phyloP scores from a whole-genome alignment of 2,329 filamentous ascomycete genomes.

The Knoxdaviesia capensis region DNA sequence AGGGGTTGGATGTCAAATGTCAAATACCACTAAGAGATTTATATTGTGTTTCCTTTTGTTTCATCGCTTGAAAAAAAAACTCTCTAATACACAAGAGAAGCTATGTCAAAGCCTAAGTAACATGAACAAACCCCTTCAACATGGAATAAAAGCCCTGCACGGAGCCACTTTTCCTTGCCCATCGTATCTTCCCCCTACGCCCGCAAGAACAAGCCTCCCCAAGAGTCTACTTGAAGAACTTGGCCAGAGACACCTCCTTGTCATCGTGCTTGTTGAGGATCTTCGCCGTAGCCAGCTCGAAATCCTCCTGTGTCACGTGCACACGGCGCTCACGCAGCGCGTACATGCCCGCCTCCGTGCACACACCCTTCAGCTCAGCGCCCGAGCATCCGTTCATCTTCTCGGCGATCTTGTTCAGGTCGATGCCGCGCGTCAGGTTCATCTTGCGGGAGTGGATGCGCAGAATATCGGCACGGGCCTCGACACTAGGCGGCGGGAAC shows the following conservation, averaged over 20 bases:
- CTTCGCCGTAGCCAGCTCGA: slow-evolving; percentile 95
- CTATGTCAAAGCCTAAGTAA: too few relatives aligned
- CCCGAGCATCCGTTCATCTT: slow-evolving; percentile 99
- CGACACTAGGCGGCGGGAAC: slow-evolving; percentile 89
- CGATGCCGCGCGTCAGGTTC: slow-evolving; percentile 95
- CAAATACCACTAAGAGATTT: too few relatives aligned
- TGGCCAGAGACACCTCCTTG: slow-evolving; percentile 81
- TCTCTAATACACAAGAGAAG: too few relatives aligned
- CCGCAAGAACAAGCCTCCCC: neutral
- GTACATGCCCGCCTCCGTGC: slow-evolving; percentile 97
- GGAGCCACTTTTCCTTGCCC: too few relatives aligned
- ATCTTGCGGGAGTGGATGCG: slow-evolving; percentile 96
- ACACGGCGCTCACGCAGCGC: slow-evolving; percentile 86
- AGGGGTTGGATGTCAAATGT: too few relatives aligned
- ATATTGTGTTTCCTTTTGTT: too few relatives aligned
- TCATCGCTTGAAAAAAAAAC: too few relatives aligned
- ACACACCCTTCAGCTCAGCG: slow-evolving; percentile 95
- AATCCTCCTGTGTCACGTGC: slow-evolving; percentile 97
- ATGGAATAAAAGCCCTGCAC: too few relatives aligned
- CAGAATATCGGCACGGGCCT: slow-evolving; percentile 91
- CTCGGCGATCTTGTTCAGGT: slow-evolving; percentile 94
- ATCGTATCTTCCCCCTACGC: too few relatives aligned
- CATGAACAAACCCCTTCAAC: too few relatives aligned
- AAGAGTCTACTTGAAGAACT: slow-evolving; percentile 39
- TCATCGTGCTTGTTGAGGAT: slow-evolving; percentile 99